Evolutionary conservation across 306 rosid genomes (phyloP).

Genomic region (Gillenia trifoliata): DNA sequence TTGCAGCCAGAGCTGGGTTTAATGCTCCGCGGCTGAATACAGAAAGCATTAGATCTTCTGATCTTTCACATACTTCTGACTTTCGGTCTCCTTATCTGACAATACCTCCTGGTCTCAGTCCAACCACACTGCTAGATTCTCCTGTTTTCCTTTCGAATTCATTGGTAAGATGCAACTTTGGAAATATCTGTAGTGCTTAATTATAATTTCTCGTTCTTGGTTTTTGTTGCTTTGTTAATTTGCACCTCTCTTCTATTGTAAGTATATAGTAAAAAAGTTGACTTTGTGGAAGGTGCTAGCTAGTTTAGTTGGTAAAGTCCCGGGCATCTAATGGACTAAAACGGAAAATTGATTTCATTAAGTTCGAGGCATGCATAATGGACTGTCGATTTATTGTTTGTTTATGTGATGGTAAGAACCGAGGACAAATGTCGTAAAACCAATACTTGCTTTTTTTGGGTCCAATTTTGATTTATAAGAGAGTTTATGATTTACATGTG

Average conservation of each 20-base stretch:
- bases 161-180: conserved; percentile 45
- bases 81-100: conserved; percentile 70
- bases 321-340: neutral
- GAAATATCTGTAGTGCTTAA: neutral
- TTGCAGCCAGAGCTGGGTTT: conserved; percentile 92
- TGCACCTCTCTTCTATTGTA: neutral
- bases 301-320: neutral
- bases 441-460: neutral
- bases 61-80: conserved; percentile 52
- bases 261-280: neutral
- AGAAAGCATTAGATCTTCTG: conserved; percentile 72
- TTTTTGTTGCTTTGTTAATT: neutral
- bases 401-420: neutral
- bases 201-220: neutral
- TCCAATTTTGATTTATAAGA: neutral
- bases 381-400: neutral
- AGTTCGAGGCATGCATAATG: neutral
- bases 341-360: neutral
- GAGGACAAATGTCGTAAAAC: neutral
- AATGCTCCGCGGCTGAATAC: conserved; percentile 95
- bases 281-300: neutral
- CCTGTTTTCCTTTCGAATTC: conserved; percentile 89
- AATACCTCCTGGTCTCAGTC: conserved; percentile 95
- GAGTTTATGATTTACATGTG: neutral
- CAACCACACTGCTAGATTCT: conserved; percentile 86